Base-by-base conservation (phyloP, 768 basidiomycete genomes). In the Naganishia antarctica region DNA sequence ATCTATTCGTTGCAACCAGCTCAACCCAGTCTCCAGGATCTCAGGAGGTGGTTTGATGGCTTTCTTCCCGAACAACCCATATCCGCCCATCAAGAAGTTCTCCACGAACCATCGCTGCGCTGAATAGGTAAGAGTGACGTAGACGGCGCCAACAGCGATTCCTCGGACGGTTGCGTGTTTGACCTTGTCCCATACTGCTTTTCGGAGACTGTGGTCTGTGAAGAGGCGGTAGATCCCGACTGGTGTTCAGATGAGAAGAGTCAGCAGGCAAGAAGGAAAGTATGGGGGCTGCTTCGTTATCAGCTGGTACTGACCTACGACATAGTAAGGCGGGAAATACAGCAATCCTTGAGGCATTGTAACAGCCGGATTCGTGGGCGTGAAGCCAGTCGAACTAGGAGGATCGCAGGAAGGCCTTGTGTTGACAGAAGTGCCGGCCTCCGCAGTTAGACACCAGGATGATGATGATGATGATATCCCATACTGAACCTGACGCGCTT, bases 161-260 rank as follows among this genome's bases (percentile, higher is more conserved):
- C 92, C 91, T 21, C 91, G 80, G 49, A 81, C 73, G 1, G 84
- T 83, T 0, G 88, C 92, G 76, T 93, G 87, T 67, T 81, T 83
- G 73, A 90, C 89, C 78, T 90, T 92, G 71, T 87, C 78, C 65
- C 91, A 90, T 8, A 87, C 85, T 4, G 91, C 90, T 26, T 80
- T 78, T 65, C 84, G 86, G 34, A 94, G 79, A 15, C 78, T 78
- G 41, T 82, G 80, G 75, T 93, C 91, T 0, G 87, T 90, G 70
- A 85, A 82, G 6, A 96, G 80, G 29, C 91, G 81, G 76, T 93
- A 94, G 18, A 86, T 83, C 0, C 91, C 91, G 0, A 96, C 90
- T 63, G 26, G 23, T 3, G 15, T 15, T 7, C 8, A 44, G 43
- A 44, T n/a, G 18, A 5, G 43, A 9, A 44, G 6, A 15, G n/a